Conservation (phyloP, 1,284 basidiomycete species). For the Apiotrichum mycotoxinovorans region DNA sequence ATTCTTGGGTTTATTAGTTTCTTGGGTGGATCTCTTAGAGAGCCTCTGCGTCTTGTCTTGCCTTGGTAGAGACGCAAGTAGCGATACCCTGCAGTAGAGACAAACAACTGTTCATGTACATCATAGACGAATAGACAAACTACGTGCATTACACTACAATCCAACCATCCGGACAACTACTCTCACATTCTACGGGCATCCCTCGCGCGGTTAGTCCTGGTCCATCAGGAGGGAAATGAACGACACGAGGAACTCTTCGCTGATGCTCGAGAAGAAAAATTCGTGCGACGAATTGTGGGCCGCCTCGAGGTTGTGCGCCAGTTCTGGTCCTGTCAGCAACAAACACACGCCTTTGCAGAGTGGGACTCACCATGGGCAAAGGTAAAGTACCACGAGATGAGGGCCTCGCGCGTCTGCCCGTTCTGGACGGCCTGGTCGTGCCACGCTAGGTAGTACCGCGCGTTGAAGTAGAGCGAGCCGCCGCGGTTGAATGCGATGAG, state of each 20-base stretch:
- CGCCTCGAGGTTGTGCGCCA: conserved; percentile 44
- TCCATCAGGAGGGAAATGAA: background rate
- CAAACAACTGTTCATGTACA: background rate
- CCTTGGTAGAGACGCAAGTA: background rate
- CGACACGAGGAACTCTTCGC: conserved; percentile 59
- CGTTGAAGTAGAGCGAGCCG: conserved; percentile 84
- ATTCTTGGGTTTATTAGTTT: no score
- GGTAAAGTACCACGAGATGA: conserved; percentile 82
- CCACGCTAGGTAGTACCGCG: conserved; percentile 83
- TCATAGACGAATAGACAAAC: conserved; percentile 1
- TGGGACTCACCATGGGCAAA: conserved; percentile 67
- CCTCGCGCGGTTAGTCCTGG: no score
- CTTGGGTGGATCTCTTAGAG: no score
- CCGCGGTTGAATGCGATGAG: conserved; percentile 91
- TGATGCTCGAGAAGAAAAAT: conserved; percentile 89
- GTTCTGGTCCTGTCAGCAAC: conserved; percentile 19
- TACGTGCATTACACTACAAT: background rate
- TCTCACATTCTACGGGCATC: no score
- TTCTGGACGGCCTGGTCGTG: conserved; percentile 53
- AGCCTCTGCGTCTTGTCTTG: no score
- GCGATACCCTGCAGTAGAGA: background rate
- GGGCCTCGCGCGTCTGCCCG: conserved; percentile 52
- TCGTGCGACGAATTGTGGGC: conserved; percentile 63
- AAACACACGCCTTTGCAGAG: background rate
- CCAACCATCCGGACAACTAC: no score